Evolutionary conservation across 768 basidiomycete genomes (phyloP).

Genomic region (Tulasnella sp.): DNA sequence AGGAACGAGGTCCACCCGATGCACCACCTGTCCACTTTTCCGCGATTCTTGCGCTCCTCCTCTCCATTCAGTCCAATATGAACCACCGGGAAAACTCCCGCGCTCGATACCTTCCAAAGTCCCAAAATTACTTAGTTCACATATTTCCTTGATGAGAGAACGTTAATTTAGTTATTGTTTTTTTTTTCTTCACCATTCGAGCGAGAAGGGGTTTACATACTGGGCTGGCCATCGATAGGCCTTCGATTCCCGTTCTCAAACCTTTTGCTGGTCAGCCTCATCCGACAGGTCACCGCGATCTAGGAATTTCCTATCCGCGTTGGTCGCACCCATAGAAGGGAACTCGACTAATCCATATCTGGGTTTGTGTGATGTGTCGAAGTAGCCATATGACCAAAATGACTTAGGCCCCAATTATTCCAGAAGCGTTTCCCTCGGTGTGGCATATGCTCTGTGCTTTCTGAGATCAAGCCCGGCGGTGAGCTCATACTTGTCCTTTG

Average conservation of each 20-base stretch:
- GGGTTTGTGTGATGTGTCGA: not conserved
- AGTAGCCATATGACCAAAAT: conserved; percentile 2
- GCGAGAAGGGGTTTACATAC: not conserved
- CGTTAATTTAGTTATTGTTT: not conserved
- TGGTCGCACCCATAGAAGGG: not conserved
- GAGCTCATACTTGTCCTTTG: not conserved
- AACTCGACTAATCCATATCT: not conserved
- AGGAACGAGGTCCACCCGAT: not conserved
- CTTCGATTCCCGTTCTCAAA: not conserved
- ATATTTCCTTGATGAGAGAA: not conserved
- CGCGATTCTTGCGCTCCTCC: not conserved
- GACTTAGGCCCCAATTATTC: conserved; percentile 1
- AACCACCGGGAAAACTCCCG: not conserved
- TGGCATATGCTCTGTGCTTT: not conserved
- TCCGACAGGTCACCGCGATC: not conserved
- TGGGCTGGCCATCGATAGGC: not conserved
- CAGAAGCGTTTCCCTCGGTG: not conserved
- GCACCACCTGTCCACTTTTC: not conserved
- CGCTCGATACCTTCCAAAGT: not conserved
- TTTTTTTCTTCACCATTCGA: not conserved
- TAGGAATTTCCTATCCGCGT: not conserved
- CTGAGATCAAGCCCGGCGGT: not conserved
- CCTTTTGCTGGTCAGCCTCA: not conserved
- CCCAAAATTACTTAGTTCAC: not conserved
- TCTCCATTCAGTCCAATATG: not conserved